Evolutionary conservation across 495 filamentous ascomycete genomes (phyloP).

Genomic region (Paragyromitra xinjiangensis): DNA sequence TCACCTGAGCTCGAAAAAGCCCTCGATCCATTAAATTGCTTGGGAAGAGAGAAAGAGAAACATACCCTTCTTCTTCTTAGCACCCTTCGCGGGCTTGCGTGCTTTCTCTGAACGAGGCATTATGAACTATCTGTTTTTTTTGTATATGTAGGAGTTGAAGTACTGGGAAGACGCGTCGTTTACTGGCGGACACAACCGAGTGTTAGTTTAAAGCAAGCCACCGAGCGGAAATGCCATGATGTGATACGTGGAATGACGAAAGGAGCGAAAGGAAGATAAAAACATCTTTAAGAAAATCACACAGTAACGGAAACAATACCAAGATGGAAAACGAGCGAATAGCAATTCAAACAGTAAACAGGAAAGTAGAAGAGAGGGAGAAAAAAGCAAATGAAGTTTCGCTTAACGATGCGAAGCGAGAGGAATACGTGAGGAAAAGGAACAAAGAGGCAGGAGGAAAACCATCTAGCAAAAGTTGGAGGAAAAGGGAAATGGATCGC

Average conservation of each 20-base stretch:
- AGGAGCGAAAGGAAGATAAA: slow-evolving; percentile 61
- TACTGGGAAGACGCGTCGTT: slow-evolving; percentile 40
- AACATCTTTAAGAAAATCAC: slow-evolving; percentile 60
- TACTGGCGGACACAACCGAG: slow-evolving; percentile 26
- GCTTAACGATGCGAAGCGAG: too few relatives aligned
- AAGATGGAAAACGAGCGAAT: slow-evolving; percentile 13
- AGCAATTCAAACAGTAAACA: slow-evolving; percentile 1
- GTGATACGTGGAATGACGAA: slow-evolving; percentile 57
- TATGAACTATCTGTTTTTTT: slow-evolving; percentile 61
- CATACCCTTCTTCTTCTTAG: slow-evolving; percentile 87
- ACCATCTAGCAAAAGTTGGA: neutral
- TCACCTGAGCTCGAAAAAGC: neutral
- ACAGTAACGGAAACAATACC: neutral
- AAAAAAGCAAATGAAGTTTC: slow-evolving; percentile 1
- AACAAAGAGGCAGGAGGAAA: slow-evolving; percentile 33
- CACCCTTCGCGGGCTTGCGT: slow-evolving; percentile 63
- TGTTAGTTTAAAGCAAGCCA: slow-evolving; percentile 38
- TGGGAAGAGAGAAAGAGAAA: slow-evolving; percentile 37
- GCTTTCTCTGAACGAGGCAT: slow-evolving; percentile 81
- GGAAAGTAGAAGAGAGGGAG: slow-evolving; percentile 3
- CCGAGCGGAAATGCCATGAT: neutral
- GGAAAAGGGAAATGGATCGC: slow-evolving; percentile 4
- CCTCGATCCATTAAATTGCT: neutral
- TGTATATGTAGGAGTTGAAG: slow-evolving; percentile 47
- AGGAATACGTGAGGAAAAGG: slow-evolving; percentile 25